Evolutionary conservation across 345 rosid species (phyloP), one percentile per base, ranked within the genome.

Genomic region (Salix dunnii): DNA sequence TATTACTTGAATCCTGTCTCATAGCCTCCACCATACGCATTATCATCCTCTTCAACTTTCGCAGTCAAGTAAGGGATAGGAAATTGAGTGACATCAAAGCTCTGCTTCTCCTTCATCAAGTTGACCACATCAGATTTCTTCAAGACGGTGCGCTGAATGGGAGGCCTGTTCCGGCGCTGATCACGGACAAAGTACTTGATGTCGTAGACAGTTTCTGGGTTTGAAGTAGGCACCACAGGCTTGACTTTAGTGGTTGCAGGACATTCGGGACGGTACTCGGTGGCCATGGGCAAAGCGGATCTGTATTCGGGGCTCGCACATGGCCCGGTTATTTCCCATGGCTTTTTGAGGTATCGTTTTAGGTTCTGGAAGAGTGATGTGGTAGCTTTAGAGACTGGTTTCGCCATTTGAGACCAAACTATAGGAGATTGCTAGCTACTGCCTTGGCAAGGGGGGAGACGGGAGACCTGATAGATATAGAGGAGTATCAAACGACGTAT

Each of bases 301-400:
- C 46, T 69, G 89, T 91, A 96, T 72, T 96, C 99, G 14, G 99
- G 99, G 80, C 86, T 82, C 71, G 94, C 90, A 85, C 96, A 91
- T 7, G 98, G 96, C 12, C 98, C 99, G 14, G 97, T 96, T 25
- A 93, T 87, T 78, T 93, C 96, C 99, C 98, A 96, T 7, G 99
- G 99, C 82, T 91, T 90, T 86, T 92, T 96, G 51, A 96, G 73
- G 88, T 80, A 96, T 5, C 91, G 85, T 78, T 79, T 88, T 2
- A 93, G 91, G 81, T 76, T 87, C 79, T 92, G 92, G 70, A 91
- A 48, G 65, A 92, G 74, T 62, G 92, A 86, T 58, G 88, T 72
- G 40, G 86, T 40, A 48, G 89, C 88, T 43, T 83, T 63, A 53
- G 89, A 69, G 38, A 70, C 79, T 58, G 90, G 74, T 82, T 93